Base-by-base conservation (phyloP, 2,329 filamentous ascomycete species). In the Botrytis tulipae region DNA sequence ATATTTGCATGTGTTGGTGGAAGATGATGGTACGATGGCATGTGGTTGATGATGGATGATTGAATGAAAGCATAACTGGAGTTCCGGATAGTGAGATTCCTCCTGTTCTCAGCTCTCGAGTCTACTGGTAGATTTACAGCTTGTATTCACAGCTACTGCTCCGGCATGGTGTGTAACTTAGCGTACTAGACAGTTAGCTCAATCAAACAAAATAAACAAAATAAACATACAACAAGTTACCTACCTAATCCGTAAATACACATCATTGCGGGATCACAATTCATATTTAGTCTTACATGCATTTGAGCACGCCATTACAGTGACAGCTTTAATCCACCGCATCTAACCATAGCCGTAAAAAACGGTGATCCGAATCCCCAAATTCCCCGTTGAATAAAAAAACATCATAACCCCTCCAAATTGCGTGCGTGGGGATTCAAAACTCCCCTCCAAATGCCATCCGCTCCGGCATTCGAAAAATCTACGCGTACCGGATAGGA, bases 371-470 rank as follows among this genome's bases (percentile, higher is more conserved):
- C 35, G 22, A 42, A n/a, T 25, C 6, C 7, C 14, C 63, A 25
- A 67, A 22, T 54, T 16, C 22, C 48, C 22, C 14, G 35, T 42
- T 62, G n/a, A 51, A 37, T 37, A 29, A 40, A 57, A 67, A 67
- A 68, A 57, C 65, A 68, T 37, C 65, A 68, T 68, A 68, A 57
- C 48, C 65, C 65, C 65, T 68, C 65, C 48, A 68, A 8, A 68
- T 68, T 68, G 65, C 65, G 65, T 68, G 65, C 65, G 65, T 68
- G 65, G 65, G 65, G 14, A 68, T 57, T 14, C 48, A 3, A 42
- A 40, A 68, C 48, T 57, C 48, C 65, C 65, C 48, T 42, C 48
- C 46, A 20, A 29, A 40, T 22, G n/a, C 25, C 65, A 68, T 42
- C 65, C 48, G 65, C 65, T 54, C 46, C 65, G 65, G 65, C 65